Conservation (phyloP, 169 alveolate genomes). For the Babesia gibsoni region DNA sequence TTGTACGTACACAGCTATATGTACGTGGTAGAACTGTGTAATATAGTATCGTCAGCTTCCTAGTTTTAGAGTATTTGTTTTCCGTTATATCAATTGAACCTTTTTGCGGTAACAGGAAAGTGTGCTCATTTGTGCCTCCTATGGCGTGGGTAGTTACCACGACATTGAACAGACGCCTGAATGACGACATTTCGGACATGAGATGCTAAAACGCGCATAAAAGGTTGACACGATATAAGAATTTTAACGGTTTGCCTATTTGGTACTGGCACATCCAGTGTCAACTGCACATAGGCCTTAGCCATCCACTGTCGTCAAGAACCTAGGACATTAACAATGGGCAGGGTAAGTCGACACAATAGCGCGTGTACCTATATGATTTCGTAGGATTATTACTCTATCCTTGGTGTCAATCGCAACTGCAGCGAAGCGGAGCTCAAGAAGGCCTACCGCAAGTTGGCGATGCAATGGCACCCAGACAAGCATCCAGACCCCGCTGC, state of each 20-base stretch:
- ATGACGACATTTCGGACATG: no score
- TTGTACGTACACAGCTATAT: no score
- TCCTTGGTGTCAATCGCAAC: slow-evolving; percentile 72
- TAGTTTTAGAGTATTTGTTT: no score
- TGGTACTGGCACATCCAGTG: no score
- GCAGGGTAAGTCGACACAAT: slow-evolving; percentile 29
- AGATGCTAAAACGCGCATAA: no score
- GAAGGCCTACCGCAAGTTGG: slow-evolving; percentile 89
- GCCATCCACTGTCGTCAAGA: not conserved
- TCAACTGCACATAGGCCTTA: not conserved
- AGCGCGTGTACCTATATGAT: not conserved
- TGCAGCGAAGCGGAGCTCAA: slow-evolving; percentile 85
- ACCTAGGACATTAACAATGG: slow-evolving; percentile 30
- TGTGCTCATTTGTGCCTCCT: not conserved
- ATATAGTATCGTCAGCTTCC: no score
- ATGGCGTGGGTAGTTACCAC: not conserved
- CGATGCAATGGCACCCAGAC: slow-evolving; percentile 93
- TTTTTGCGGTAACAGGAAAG: no score
- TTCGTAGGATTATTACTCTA: slow-evolving; percentile 70
- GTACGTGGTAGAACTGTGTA: no score
- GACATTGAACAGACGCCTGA: no score
- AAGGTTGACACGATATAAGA: no score
- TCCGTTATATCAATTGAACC: no score
- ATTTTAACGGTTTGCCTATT: no score
- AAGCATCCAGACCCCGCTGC: slow-evolving; percentile 89